Base-by-base conservation (phyloP, 2,329 filamentous ascomycete species). In the Arthrobotrys musiformis region DNA sequence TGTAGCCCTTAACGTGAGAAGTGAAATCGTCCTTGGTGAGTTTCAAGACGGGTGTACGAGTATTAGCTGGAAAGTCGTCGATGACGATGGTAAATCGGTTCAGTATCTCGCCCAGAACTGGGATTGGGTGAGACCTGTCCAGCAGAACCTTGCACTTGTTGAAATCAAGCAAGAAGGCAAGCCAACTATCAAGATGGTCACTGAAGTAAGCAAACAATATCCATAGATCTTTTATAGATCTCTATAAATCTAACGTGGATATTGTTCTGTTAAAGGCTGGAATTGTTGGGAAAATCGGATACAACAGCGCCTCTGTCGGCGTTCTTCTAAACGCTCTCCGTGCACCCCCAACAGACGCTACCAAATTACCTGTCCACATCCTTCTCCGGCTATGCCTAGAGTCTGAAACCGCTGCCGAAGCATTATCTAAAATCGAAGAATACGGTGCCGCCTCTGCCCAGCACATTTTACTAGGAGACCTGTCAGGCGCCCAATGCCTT, bases 201-300 rank as follows among this genome's bases (percentile, higher is more conserved):
- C 88, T 0, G 89, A 90, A 78, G 86, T 81, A 52, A 52, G 77
- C 42, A 17, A 17, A 40, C 4, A 44, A 44, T 11, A 60, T 22
- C 9, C 5, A 28, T 28, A 19, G 9, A 56, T 35, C 6, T 13
- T 56, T 9, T 1, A 22, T 35, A n/a, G 24, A 35, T n/a, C 40
- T 17, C 15, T n/a, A n/a, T n/a, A n/a, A n/a, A n/a, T 46, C 26
- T 54, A 46, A 52, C 8, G n/a, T 50, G 30, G 6, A 4, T 46
- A 67, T 26, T n/a, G 13, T 33, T 28, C 19, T 24, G 13, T 11
- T 1, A 28, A 40, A 75, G 61, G 85, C 86, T 0, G 88, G 89
- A 13, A 85, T 90, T 22, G 86, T 91, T 35, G 89, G 89, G 13
- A 91, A 91, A 82, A 90, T 91, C 22, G 90, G 90, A 0, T 84